These are phyloP conservation scores for Colletotrichum lindemuthianum DNA, from an alignment of 2,329 filamentous ascomycete genomes.

Conservation along the genomic window DNA sequence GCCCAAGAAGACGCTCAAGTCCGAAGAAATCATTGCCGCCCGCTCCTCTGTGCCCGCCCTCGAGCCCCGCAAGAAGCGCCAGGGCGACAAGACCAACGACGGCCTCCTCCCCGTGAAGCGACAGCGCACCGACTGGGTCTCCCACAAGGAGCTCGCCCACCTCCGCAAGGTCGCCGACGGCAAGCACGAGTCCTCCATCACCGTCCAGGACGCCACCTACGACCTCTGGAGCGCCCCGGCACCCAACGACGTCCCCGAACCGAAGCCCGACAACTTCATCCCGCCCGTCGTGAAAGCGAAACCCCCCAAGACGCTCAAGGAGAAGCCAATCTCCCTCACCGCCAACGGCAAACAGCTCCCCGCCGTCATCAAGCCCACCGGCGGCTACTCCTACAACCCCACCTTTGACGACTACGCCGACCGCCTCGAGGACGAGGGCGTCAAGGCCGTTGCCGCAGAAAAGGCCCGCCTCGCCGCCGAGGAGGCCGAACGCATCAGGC, in stretches of 20 bases:
- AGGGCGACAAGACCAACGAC: slow-evolving; percentile 69
- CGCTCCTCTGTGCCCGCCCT: slow-evolving; percentile 86
- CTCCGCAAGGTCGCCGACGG: slow-evolving; percentile 84
- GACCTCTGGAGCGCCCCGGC: slow-evolving; percentile 78
- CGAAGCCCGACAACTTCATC: slow-evolving; percentile 67
- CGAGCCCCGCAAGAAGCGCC: slow-evolving; percentile 76
- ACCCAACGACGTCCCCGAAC: slow-evolving; percentile 48
- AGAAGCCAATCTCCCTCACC: slow-evolving; percentile 83
- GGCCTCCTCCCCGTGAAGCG: slow-evolving; percentile 80
- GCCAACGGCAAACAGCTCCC: slow-evolving; percentile 83
- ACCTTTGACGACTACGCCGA: slow-evolving; percentile 85
- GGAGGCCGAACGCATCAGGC: slow-evolving; percentile 72
- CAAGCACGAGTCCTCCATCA: slow-evolving; percentile 64
- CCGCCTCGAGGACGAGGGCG: slow-evolving; percentile 77
- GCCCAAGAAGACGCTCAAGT: slow-evolving; percentile 81
- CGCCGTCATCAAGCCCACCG: slow-evolving; percentile 80
- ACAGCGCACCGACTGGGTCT: slow-evolving; percentile 81
- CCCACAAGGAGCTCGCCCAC: slow-evolving; percentile 83
- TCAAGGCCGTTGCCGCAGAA: slow-evolving; percentile 83
- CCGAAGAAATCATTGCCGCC: slow-evolving; percentile 89
- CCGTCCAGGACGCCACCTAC: slow-evolving; percentile 71
- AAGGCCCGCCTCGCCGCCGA: slow-evolving; percentile 75
- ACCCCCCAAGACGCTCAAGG: slow-evolving; percentile 78
- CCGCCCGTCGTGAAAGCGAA: slow-evolving; percentile 73
- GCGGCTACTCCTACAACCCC: slow-evolving; percentile 93